phyloP scores from a whole-genome alignment of 208 protist genomes.

The Porcisia deanei region DNA sequence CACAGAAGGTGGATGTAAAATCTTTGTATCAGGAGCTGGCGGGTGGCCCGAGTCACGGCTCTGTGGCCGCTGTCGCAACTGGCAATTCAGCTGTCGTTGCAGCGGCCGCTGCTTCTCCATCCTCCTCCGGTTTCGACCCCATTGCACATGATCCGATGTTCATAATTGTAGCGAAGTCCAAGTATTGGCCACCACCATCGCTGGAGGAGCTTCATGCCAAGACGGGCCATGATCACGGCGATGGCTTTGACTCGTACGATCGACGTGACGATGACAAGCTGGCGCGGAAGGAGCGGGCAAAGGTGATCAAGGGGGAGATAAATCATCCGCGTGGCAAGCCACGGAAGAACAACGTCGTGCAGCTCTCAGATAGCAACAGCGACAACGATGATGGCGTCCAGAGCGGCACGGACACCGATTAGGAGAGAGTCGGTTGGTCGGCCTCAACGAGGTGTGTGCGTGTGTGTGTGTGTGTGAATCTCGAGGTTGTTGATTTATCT shows the following conservation, averaged over 20 bases:
- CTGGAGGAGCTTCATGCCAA: slow-evolving; percentile 59
- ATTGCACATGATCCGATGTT: slow-evolving; percentile 82
- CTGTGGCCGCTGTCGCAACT: not conserved
- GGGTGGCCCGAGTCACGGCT: not conserved
- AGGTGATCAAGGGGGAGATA: slow-evolving; percentile 73
- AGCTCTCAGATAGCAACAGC: slow-evolving; percentile 46
- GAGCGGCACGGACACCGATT: not conserved
- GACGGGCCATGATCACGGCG: slow-evolving; percentile 44
- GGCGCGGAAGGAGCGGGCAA: slow-evolving; percentile 52
- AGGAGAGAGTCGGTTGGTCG: not conserved
- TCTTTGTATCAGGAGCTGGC: slow-evolving; percentile 38
- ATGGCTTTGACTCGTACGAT: slow-evolving; percentile 86
- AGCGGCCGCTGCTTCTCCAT: slow-evolving; percentile 5
- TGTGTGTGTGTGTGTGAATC: not conserved
- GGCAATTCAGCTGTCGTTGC: not conserved
- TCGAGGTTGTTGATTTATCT: not conserved
- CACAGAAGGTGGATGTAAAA: slow-evolving; percentile 51
- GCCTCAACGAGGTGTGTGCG: not conserved
- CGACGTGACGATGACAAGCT: slow-evolving; percentile 64
- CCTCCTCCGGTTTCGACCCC: slow-evolving; percentile 58
- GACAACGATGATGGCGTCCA: slow-evolving; percentile 18
- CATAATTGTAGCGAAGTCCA: slow-evolving; percentile 51
- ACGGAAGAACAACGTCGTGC: slow-evolving; percentile 55
- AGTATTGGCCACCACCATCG: slow-evolving; percentile 74
- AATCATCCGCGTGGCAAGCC: slow-evolving; percentile 85